A percentile compares a stretch with the other conserved stretches of the same genome.
phyloP scores from a whole-genome alignment of 169 alveolate genomes.

The Pseudocohnilembus persalinus region DNA sequence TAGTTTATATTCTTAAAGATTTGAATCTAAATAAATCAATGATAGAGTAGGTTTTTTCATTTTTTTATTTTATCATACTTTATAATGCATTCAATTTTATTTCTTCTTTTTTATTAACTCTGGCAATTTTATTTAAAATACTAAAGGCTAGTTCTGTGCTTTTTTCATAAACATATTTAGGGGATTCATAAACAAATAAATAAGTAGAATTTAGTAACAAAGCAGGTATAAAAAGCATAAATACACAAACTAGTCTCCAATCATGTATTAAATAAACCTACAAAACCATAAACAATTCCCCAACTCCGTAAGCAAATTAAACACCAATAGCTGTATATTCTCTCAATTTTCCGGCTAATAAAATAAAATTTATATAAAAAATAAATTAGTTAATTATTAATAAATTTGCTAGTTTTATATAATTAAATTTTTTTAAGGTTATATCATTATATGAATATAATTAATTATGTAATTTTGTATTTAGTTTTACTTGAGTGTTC shows the following conservation, averaged over 20 bases:
- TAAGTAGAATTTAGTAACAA: constrained; percentile 20
- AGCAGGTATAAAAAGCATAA: constrained; percentile 25
- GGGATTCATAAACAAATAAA: constrained; percentile 31
- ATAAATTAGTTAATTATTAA: neutral
- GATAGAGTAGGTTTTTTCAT: constrained; percentile 26
- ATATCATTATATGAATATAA: neutral
- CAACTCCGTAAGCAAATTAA: constrained; percentile 35
- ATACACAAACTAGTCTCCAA: constrained; percentile 33
- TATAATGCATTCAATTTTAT: constrained; percentile 19
- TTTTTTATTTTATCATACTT: constrained; percentile 16
- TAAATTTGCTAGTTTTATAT: neutral
- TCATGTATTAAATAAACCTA: constrained; percentile 29
- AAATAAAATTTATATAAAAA: neutral
- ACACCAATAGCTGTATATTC: constrained; percentile 36
- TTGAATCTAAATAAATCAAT: constrained; percentile 34
- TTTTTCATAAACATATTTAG: constrained; percentile 32
- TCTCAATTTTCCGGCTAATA: constrained; percentile 39
- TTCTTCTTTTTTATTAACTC: constrained; percentile 21
- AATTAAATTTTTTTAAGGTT: neutral
- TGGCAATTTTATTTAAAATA: constrained; percentile 36
- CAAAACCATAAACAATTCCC: constrained; percentile 24
- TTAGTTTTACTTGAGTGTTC: constrained; percentile 30
- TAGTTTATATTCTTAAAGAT: constrained; percentile 30
- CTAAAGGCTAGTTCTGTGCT: constrained; percentile 23
- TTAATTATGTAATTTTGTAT: neutral